Evolutionary conservation across 2,329 filamentous ascomycete genomes (phyloP).

Genomic region (Xylariaceae sp.): DNA sequence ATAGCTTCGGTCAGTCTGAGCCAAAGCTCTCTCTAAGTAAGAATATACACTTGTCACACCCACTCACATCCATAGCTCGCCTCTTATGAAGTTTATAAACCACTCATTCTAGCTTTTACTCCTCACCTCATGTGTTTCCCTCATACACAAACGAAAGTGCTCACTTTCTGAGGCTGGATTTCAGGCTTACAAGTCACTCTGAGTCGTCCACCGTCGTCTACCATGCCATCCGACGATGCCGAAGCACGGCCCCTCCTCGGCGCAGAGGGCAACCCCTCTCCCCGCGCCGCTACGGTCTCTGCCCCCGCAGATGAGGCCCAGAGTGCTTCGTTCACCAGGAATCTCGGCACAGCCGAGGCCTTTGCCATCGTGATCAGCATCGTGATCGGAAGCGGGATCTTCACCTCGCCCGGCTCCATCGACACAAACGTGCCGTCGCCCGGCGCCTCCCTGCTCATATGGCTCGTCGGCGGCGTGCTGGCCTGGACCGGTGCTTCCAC

Average conservation of each 20-base stretch:
- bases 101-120: too few species aligned
- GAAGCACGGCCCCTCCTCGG: conserved; percentile 16
- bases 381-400: conserved; percentile 60
- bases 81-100: too few species aligned
- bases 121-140: too few species aligned
- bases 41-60: too few species aligned
- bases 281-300: conserved; percentile 7
- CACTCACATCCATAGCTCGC: too few species aligned
- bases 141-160: too few species aligned
- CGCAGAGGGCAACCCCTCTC: neutral
- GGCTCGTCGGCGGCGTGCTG: conserved; percentile 56
- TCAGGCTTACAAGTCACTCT: neutral
- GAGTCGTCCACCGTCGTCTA: neutral
- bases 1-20: neutral
- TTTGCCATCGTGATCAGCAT: conserved; percentile 59
- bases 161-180: too few species aligned
- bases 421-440: conserved; percentile 60
- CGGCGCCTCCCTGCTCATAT: conserved; percentile 51
- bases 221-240: conserved; percentile 13
- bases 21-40: too few species aligned
- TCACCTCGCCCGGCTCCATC: conserved; percentile 59
- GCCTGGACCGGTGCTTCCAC: conserved; percentile 61
- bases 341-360: conserved; percentile 30
- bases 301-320: conserved; percentile 7
- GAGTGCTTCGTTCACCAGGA: conserved; percentile 29